These are phyloP conservation scores for Fragaria nilgerrensis DNA, from an alignment of 306 rosid genomes.

Conservation along the genomic window DNA sequence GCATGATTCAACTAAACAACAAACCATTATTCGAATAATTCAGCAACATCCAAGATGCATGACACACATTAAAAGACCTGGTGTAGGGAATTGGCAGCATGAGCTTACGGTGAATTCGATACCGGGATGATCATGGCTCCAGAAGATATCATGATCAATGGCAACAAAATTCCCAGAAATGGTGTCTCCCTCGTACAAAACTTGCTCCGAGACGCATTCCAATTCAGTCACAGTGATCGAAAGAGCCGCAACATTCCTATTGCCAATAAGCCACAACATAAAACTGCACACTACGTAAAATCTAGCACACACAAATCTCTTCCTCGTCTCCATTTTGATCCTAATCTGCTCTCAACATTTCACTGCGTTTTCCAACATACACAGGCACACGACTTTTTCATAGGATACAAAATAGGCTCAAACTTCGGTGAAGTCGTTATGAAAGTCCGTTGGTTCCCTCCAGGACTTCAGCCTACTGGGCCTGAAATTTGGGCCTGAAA, in stretches of 20 bases:
- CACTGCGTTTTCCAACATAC: not conserved
- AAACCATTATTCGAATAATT: not conserved
- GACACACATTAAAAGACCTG: not conserved
- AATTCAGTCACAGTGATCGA: not conserved
- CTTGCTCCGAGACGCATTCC: slow-evolving; percentile 19
- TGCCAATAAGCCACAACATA: not conserved
- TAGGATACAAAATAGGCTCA: not conserved
- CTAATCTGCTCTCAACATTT: not conserved
- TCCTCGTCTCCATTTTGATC: slow-evolving; percentile 10
- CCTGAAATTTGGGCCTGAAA: not conserved
- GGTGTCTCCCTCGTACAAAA: slow-evolving; percentile 3
- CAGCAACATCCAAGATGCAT: not conserved
- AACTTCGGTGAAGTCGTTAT: not conserved
- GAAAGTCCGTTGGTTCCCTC: not conserved
- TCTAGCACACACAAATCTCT: not conserved
- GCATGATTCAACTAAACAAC: not conserved
- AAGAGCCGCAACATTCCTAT: slow-evolving; percentile 2
- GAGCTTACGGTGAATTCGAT: slow-evolving; percentile 11
- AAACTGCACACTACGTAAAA: not conserved
- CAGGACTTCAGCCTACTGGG: not conserved
- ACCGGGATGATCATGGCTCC: slow-evolving; percentile 20
- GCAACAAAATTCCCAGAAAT: slow-evolving; percentile 18
- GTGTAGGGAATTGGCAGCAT: not conserved
- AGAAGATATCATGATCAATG: slow-evolving; percentile 17
- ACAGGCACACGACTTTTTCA: not conserved